These are phyloP conservation scores for Saccharomycopsis schoenii DNA, from an alignment of 805 yeast species.

Conservation along the genomic window DNA sequence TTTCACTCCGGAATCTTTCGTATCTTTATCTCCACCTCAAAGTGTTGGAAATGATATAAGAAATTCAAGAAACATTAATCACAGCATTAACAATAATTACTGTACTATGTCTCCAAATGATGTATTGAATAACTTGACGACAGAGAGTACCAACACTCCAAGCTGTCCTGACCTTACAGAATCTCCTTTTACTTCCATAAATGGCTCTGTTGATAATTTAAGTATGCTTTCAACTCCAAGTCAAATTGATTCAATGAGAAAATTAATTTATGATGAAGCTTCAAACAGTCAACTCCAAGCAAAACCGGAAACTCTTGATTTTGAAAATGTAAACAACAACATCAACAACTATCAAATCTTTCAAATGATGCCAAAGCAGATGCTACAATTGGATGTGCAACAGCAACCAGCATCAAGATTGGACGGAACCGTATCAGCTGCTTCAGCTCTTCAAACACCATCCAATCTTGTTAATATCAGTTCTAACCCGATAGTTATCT, in stretches of 20 bases:
- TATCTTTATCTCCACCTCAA: slow-evolving; percentile 10
- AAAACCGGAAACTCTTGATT: not conserved
- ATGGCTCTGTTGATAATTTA: not conserved
- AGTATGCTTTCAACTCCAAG: not conserved
- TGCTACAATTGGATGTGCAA: not conserved
- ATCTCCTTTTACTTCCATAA: not conserved
- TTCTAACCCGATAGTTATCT: not conserved
- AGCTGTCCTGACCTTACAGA: not conserved
- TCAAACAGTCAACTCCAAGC: not conserved
- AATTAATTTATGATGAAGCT: not conserved
- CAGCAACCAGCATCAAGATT: not conserved
- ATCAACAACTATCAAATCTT: not conserved
- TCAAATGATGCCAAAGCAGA: not conserved
- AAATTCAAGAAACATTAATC: not conserved
- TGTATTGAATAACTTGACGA: not conserved
- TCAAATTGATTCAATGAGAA: not conserved
- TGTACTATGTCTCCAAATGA: not conserved
- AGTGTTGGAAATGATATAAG: not conserved
- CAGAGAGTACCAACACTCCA: not conserved
- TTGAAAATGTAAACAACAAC: not conserved
- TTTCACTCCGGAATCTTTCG: slow-evolving; percentile 14
- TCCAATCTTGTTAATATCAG: not conserved
- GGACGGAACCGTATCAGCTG: not conserved
- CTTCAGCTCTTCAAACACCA: not conserved
- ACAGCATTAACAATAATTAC: not conserved